A percentile compares a stretch with the other conserved stretches of the same genome.
These are phyloP conservation scores for Isabelozyma rhagii DNA, from an alignment of 805 yeast genomes.

Conservation along the genomic window DNA sequence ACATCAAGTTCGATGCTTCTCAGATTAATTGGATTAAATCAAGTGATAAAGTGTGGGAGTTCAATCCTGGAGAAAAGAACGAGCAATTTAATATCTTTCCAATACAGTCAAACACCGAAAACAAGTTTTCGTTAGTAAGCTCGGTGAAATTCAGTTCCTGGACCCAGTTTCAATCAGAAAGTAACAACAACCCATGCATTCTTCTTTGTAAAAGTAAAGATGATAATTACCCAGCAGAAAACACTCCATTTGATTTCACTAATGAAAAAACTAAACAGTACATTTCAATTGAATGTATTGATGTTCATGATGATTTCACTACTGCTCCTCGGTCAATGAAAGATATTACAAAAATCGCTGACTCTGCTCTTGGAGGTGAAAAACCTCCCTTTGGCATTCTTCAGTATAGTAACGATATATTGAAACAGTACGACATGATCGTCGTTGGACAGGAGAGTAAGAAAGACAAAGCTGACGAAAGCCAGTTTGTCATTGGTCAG, in stretches of 20 bases:
- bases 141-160: conserved; percentile 9
- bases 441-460: conserved; percentile 41
- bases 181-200: conserved; percentile 10
- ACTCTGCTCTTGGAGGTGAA: conserved; percentile 57
- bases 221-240: conserved; percentile 4
- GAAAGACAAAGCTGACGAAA: conserved; percentile 7
- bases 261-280: conserved; percentile 30
- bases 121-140: conserved; percentile 16
- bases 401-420: conserved; percentile 34
- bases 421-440: conserved; percentile 47
- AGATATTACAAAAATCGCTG: conserved; percentile 33
- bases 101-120: conserved; percentile 1
- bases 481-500: conserved; percentile 38
- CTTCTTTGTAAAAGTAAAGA: conserved; percentile 16
- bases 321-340: conserved; percentile 51
- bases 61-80: background rate
- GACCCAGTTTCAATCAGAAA: conserved; percentile 7
- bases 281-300: conserved; percentile 44
- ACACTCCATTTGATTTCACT: conserved; percentile 33
- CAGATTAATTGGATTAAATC: conserved; percentile 9
- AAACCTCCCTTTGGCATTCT: conserved; percentile 48
- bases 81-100: conserved; percentile 1
- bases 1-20: conserved; percentile 15
- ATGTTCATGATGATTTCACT: conserved; percentile 32
- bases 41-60: conserved; percentile 2